Conservation (phyloP, 495 filamentous ascomycete species). For the Pseudotulostoma volvatum region DNA sequence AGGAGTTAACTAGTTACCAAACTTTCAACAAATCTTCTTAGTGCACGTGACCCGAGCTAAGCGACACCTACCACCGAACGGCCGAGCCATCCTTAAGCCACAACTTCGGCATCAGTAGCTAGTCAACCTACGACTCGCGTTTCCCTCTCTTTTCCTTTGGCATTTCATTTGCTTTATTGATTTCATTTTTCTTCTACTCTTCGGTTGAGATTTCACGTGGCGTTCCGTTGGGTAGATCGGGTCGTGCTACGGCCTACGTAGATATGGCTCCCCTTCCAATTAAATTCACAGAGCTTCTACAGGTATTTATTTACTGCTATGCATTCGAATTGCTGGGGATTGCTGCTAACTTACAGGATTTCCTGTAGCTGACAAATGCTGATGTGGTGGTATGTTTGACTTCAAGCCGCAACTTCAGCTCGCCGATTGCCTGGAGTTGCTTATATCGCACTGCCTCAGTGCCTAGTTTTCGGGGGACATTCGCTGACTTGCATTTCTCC, state of each 20-base stretch:
- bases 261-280: constrained; percentile 72
- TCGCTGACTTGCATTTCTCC: constrained; percentile 23
- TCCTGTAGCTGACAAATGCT: constrained; percentile 48
- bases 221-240: constrained; percentile 34
- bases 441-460: too few relatives aligned
- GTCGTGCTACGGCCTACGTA: constrained; percentile 32
- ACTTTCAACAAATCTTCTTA: too few relatives aligned
- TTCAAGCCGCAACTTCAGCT: constrained; percentile 4
- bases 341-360: too few relatives aligned
- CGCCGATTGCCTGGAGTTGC: too few relatives aligned
- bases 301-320: constrained; percentile 35
- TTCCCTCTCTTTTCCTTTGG: constrained; percentile 9
- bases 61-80: neutral
- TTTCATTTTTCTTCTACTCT: constrained; percentile 12
- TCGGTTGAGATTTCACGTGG: constrained; percentile 22
- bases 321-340: too few relatives aligned
- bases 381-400: constrained; percentile 56
- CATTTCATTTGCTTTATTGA: constrained; percentile 8
- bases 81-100: neutral
- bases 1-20: too few relatives aligned
- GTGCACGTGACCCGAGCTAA: neutral
- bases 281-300: constrained; percentile 85
- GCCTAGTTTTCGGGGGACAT: too few relatives aligned
- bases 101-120: neutral
- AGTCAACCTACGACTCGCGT: neutral